These are phyloP conservation scores for Naganishia albida DNA, from an alignment of 1,284 basidiomycete genomes.

Conservation along the genomic window DNA sequence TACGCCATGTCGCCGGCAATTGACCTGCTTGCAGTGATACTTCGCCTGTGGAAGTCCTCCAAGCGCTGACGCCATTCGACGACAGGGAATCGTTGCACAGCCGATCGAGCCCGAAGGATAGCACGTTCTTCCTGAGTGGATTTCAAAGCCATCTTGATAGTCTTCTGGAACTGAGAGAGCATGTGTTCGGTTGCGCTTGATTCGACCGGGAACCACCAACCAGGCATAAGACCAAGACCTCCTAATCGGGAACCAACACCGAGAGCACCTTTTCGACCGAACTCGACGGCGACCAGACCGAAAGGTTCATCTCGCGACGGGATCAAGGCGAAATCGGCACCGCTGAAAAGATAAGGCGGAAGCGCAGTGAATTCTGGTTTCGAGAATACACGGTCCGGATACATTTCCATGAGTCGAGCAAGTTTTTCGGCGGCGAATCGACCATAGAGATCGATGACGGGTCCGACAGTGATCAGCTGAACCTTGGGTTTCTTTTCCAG, in stretches of 20 bases:
- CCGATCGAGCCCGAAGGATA: conserved; percentile 84
- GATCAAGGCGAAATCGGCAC: conserved; percentile 89
- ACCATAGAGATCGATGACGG: conserved; percentile 90
- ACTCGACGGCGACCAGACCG: conserved; percentile 90
- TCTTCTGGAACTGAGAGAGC: conserved; percentile 91
- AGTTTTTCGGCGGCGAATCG: conserved; percentile 91
- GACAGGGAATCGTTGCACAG: conserved; percentile 91
- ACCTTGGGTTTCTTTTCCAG: conserved; percentile 81
- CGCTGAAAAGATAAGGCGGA: conserved; percentile 88
- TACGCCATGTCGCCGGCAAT: conserved; percentile 73
- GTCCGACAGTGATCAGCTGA: conserved; percentile 83
- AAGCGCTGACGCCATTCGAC: conserved; percentile 92
- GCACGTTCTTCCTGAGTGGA: conserved; percentile 86
- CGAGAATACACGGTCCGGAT: conserved; percentile 86
- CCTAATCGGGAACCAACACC: conserved; percentile 89
- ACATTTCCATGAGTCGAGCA: conserved; percentile 86
- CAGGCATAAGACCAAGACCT: conserved; percentile 92
- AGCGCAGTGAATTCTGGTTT: conserved; percentile 91
- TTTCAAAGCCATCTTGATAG: conserved; percentile 87
- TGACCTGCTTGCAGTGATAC: conserved; percentile 69
- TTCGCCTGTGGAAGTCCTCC: conserved; percentile 88
- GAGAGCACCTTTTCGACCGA: conserved; percentile 89
- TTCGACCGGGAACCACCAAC: conserved; percentile 97
- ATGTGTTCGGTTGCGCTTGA: conserved; percentile 85
- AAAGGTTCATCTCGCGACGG: conserved; percentile 93